phyloP scores from a whole-genome alignment of 345 rosid species.

The Pistacia vera region DNA sequence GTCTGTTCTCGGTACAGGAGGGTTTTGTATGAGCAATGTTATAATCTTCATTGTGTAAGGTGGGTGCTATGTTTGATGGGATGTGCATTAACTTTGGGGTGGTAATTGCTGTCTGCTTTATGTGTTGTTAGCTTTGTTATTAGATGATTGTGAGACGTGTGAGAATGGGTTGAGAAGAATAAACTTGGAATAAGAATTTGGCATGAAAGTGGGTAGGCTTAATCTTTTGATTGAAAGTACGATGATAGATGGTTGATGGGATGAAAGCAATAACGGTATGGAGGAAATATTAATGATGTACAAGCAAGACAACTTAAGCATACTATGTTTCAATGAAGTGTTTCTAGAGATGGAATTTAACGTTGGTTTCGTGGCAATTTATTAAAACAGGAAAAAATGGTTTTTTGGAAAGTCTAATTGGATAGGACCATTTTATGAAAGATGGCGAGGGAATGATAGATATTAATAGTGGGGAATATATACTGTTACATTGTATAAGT shows the following conservation, averaged over 20 bases:
- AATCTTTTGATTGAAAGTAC: background rate
- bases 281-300: background rate
- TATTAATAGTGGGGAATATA: background rate
- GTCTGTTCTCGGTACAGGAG: too few relatives aligned
- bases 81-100: background rate
- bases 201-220: background rate
- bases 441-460: background rate
- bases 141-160: background rate
- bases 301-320: background rate
- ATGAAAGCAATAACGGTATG: background rate
- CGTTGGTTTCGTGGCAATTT: background rate
- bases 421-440: background rate
- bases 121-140: background rate
- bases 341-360: background rate
- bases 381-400: background rate
- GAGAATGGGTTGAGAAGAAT: background rate
- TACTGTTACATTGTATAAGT: background rate
- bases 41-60: background rate
- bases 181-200: background rate
- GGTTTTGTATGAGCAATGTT: too few relatives aligned
- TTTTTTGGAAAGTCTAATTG: background rate
- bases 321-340: background rate
- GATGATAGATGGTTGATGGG: background rate
- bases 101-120: background rate
- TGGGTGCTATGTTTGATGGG: too few relatives aligned